phyloP scores from a whole-genome alignment of 495 filamentous ascomycete species.

The Rusavskia elegans region DNA sequence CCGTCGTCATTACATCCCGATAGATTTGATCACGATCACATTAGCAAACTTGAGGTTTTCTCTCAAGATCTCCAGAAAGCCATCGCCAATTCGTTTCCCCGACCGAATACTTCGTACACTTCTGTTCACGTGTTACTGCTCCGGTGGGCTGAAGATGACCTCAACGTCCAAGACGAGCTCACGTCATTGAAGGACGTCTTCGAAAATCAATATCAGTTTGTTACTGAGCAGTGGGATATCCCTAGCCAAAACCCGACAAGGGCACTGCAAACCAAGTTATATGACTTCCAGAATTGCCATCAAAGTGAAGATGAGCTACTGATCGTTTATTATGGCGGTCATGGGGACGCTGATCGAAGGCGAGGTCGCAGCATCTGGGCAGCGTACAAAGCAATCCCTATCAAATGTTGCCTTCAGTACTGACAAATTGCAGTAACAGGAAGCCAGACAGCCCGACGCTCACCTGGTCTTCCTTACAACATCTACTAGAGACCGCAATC shows the following conservation, averaged over 20 bases:
- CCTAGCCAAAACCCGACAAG: background rate
- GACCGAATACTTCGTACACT: background rate
- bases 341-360: background rate
- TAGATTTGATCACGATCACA: background rate
- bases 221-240: conserved; percentile 3
- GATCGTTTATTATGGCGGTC: conserved; percentile 9
- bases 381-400: background rate
- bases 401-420: background rate
- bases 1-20: background rate
- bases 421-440: background rate
- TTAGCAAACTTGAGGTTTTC: background rate
- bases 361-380: conserved; percentile 6
- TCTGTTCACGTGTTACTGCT: conserved; percentile 4
- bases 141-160: conserved; percentile 5
- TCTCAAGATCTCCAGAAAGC: background rate
- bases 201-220: background rate
- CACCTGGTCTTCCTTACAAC: conserved; percentile 3
- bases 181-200: background rate
- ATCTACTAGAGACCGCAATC: conserved; percentile 1
- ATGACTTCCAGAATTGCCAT: conserved; percentile 3
- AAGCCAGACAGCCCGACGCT: background rate
- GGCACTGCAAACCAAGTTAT: conserved; percentile 4
- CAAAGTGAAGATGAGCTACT: conserved; percentile 1
- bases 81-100: background rate
- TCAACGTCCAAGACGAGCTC: conserved; percentile 4